Percentiles rank a stretch among this genome's conserved stretches.
These are phyloP conservation scores for Diplodia sapinea DNA, from an alignment of 2,329 filamentous ascomycete species.

Conservation along the genomic window DNA sequence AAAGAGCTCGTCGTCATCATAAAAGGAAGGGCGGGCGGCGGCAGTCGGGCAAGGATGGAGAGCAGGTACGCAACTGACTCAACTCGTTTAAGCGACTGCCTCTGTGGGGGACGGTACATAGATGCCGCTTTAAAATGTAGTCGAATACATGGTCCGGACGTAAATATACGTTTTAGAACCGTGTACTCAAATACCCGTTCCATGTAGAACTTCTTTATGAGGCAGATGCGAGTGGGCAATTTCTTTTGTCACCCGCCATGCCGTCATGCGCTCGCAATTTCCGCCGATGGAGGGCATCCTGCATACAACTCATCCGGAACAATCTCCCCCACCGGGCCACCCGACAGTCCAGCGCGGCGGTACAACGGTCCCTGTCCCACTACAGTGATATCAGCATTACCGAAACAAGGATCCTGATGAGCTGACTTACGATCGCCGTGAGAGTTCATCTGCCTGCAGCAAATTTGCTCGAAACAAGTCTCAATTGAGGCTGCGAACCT, in stretches of 20 bases:
- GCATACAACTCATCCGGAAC: conserved; percentile 40
- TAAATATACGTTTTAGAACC: too few relatives aligned
- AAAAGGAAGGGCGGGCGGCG: neutral
- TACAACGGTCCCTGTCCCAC: conserved; percentile 38
- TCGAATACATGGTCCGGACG: too few relatives aligned
- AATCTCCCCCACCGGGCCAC: conserved; percentile 38
- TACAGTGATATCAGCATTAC: conserved; percentile 17
- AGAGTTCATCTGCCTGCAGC: too few relatives aligned
- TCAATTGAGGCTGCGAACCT: too few relatives aligned
- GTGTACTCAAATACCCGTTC: too few relatives aligned
- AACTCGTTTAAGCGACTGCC: neutral
- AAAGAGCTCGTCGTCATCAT: neutral
- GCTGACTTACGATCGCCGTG: neutral
- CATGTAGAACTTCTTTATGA: too few relatives aligned
- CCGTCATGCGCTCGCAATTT: neutral
- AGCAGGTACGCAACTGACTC: neutral
- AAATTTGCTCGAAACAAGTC: too few relatives aligned
- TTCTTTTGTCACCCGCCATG: too few relatives aligned
- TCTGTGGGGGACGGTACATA: neutral
- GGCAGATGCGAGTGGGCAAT: too few relatives aligned
- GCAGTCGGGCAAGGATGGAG: too few relatives aligned
- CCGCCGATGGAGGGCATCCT: neutral
- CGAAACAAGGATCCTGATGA: too few relatives aligned
- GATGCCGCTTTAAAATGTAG: too few relatives aligned
- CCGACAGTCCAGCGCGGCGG: conserved; percentile 33